phyloP scores from a whole-genome alignment of 371 early-diverging fungal genomes.

The Furculomyces boomerangus region DNA sequence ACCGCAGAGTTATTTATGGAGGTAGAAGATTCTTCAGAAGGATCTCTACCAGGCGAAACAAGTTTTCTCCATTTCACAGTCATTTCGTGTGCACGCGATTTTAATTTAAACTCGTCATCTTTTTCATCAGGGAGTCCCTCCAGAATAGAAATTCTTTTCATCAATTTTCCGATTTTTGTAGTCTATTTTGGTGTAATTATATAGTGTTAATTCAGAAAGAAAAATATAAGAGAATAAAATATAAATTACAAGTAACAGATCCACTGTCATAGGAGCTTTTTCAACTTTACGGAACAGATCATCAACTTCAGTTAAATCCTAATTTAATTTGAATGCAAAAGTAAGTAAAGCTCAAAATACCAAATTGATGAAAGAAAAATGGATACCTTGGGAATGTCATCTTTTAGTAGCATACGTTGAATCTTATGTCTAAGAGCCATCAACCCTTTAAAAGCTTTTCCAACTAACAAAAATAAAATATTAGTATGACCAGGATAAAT shows the following conservation, averaged over 20 bases:
- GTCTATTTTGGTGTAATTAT: slow-evolving; percentile 5
- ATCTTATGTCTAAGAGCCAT: not conserved
- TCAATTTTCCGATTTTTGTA: slow-evolving; percentile 26
- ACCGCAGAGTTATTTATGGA: not conserved
- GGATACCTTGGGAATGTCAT: not conserved
- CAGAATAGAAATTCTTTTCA: slow-evolving; percentile 18
- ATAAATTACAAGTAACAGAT: slow-evolving; percentile 17
- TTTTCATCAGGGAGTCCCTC: slow-evolving; percentile 14
- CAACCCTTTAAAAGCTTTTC: not conserved
- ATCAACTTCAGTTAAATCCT: slow-evolving; percentile 14
- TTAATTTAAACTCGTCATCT: slow-evolving; percentile 16
- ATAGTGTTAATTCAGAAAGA: not conserved
- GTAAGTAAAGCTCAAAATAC: too few relatives aligned
- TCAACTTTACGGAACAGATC: slow-evolving; percentile 21
- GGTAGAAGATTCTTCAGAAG: not conserved
- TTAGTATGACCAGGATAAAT: not conserved
- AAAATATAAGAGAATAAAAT: too few relatives aligned
- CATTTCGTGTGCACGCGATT: slow-evolving; percentile 18
- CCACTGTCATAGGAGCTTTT: slow-evolving; percentile 23
- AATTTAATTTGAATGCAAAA: too few relatives aligned
- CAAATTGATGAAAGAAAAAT: too few relatives aligned
- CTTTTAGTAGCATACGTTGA: not conserved
- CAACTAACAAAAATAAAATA: not conserved
- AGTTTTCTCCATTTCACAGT: slow-evolving; percentile 21
- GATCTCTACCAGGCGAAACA: not conserved